Evolutionary conservation across 2,329 filamentous ascomycete genomes (phyloP).

Genomic region (Beauveria sp.): DNA sequence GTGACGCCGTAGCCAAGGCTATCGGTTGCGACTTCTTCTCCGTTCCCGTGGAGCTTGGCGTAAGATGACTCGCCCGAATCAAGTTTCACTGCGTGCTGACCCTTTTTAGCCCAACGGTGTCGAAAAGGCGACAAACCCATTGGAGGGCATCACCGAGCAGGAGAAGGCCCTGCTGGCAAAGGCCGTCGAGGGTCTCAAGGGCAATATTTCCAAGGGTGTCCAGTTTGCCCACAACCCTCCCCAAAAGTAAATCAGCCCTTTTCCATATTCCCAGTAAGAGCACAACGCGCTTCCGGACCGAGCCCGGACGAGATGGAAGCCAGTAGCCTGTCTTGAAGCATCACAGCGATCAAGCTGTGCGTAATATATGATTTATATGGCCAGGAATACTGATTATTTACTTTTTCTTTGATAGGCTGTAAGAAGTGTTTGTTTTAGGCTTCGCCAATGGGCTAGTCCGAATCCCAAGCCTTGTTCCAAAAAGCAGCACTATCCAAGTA

Average conservation of each 20-base stretch:
- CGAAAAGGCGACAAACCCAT: constrained; percentile 76
- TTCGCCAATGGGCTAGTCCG: neutral
- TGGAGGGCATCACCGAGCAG: constrained; percentile 69
- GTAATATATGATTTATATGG: constrained; percentile 27
- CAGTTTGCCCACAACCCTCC: constrained; percentile 82
- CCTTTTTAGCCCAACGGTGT: constrained; percentile 63
- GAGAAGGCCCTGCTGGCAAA: constrained; percentile 82
- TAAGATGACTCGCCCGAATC: constrained; percentile 43
- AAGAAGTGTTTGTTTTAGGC: constrained; percentile 5
- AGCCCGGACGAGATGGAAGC: constrained; percentile 19
- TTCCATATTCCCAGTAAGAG: constrained; percentile 3
- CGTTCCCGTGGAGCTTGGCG: constrained; percentile 88
- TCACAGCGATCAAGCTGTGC: constrained; percentile 28
- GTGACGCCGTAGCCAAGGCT: constrained; percentile 76
- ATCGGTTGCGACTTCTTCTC: constrained; percentile 92
- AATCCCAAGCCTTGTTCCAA: neutral
- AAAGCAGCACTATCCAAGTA: neutral
- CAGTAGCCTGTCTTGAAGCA: constrained; percentile 19
- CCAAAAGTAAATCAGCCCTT: constrained; percentile 62
- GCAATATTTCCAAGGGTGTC: constrained; percentile 91
- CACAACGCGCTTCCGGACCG: constrained; percentile 20
- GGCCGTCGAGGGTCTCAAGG: constrained; percentile 70
- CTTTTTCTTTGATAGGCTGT: constrained; percentile 8
- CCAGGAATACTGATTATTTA: constrained; percentile 28
- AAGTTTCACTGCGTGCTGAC: constrained; percentile 21